Percentiles rank a stretch among this genome's conserved stretches.
These are phyloP conservation scores for Trametes versicolor DNA, from an alignment of 1,284 basidiomycete species.

Conservation along the genomic window DNA sequence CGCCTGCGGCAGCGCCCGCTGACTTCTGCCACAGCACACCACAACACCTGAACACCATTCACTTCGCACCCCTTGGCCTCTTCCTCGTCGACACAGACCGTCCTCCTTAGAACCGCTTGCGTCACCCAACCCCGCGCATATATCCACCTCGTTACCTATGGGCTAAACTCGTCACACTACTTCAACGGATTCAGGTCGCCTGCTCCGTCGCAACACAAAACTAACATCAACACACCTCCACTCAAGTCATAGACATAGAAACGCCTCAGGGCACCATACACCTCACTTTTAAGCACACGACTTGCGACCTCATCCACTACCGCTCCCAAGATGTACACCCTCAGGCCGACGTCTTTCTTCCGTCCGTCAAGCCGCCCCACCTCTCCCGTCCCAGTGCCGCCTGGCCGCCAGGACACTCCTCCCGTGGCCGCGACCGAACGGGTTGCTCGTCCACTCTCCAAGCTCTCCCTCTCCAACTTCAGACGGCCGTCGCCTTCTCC, in stretches of 20 bases:
- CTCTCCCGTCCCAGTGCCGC: constrained; percentile 57
- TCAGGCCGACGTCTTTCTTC: constrained; percentile 74
- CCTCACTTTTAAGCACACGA: constrained; percentile 10
- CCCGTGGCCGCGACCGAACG: constrained; percentile 50
- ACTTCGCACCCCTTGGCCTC: constrained; percentile 69
- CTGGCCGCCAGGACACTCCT: constrained; percentile 50
- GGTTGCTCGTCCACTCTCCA: constrained; percentile 59
- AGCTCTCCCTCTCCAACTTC: constrained; percentile 66
- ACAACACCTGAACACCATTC: constrained; percentile 63
- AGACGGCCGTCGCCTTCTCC: constrained; percentile 54
- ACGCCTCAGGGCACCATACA: constrained; percentile 18
- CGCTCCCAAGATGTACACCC: constrained; percentile 63
- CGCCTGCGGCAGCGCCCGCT: neutral
- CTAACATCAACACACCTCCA: constrained; percentile 18
- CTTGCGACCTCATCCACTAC: constrained; percentile 30
- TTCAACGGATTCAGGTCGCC: constrained; percentile 50
- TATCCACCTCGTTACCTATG: constrained; percentile 53
- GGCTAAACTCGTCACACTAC: constrained; percentile 62
- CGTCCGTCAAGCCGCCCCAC: constrained; percentile 70
- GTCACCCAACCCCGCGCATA: constrained; percentile 18
- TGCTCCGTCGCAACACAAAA: constrained; percentile 42
- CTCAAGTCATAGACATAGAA: constrained; percentile 38
- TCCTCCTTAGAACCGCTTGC: constrained; percentile 68
- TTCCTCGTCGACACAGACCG: constrained; percentile 74
- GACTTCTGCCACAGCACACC: constrained; percentile 32